These are phyloP conservation scores for Trichomonascus vanleenenianus DNA, from an alignment of 805 yeast species.

Conservation along the genomic window DNA sequence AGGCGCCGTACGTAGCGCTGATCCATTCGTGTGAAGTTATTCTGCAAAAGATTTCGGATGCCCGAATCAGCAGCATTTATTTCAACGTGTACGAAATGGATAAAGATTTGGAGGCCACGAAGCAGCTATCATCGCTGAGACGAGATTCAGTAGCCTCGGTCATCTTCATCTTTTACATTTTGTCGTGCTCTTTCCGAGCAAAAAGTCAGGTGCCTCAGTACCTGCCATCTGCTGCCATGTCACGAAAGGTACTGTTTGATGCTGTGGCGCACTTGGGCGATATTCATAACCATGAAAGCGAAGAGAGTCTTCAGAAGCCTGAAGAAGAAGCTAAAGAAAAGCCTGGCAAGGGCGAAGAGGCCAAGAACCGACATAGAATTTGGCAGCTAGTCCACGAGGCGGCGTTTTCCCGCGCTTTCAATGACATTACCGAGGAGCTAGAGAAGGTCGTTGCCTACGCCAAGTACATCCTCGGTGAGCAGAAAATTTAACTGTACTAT, in stretches of 20 bases:
- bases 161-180: slow-evolving; percentile 35
- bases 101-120: slow-evolving; percentile 30
- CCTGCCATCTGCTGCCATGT: slow-evolving; percentile 37
- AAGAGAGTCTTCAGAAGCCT: too few species aligned
- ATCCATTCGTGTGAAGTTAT: slow-evolving; percentile 34
- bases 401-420: slow-evolving; percentile 43
- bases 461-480: slow-evolving; percentile 41
- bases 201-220: slow-evolving; percentile 35
- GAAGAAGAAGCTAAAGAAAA: too few species aligned
- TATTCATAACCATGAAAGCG: not conserved
- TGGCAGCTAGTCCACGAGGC: slow-evolving; percentile 44
- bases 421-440: slow-evolving; percentile 37
- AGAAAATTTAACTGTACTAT: slow-evolving; percentile 13
- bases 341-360: slow-evolving; percentile 16
- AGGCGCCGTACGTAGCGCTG: slow-evolving; percentile 27
- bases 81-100: slow-evolving; percentile 42
- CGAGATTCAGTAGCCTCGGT: slow-evolving; percentile 43
- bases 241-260: slow-evolving; percentile 38
- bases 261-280: slow-evolving; percentile 27
- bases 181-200: slow-evolving; percentile 37
- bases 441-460: slow-evolving; percentile 32
- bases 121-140: slow-evolving; percentile 35
- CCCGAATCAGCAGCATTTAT: slow-evolving; percentile 41
- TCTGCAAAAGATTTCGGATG: slow-evolving; percentile 39
- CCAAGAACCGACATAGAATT: slow-evolving; percentile 22